Evolutionary conservation across 768 basidiomycete genomes (phyloP).

Genomic region (Panaeolus cyanescens): DNA sequence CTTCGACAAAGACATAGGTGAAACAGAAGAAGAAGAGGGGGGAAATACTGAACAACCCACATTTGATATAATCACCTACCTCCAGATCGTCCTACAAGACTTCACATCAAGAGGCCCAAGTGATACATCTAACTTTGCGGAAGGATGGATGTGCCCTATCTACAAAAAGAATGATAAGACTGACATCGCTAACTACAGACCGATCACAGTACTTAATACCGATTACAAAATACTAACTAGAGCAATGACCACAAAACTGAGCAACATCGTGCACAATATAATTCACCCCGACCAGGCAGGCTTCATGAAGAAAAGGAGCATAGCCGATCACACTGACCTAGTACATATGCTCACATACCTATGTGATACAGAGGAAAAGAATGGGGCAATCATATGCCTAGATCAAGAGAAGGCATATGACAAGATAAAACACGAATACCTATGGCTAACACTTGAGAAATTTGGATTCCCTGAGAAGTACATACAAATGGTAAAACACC

Average conservation of each 20-base stretch:
- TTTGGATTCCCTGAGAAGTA: slow-evolving; percentile 26
- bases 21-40: not conserved
- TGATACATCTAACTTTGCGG: slow-evolving; percentile 13
- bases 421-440: no score
- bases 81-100: slow-evolving; percentile 22
- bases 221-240: no score
- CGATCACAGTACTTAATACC: no score
- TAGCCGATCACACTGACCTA: slow-evolving; percentile 33
- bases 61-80: slow-evolving; percentile 12
- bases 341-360: slow-evolving; percentile 23
- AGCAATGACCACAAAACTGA: slow-evolving; percentile 17
- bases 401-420: no score
- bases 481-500: slow-evolving; percentile 24
- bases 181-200: no score
- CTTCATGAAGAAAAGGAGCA: slow-evolving; percentile 29
- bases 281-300: slow-evolving; percentile 38
- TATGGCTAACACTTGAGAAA: slow-evolving; percentile 19
- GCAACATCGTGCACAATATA: slow-evolving; percentile 9
- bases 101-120: slow-evolving; percentile 25
- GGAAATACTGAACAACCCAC: not conserved
- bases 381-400: no score
- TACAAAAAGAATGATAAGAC: slow-evolving; percentile 48
- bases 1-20: slow-evolving; percentile 1
- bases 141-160: slow-evolving; percentile 40
- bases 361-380: slow-evolving; percentile 17